Evolutionary conservation across 78 protist species (phyloP).

Genomic region (Pigoraptor vietnamica): DNA sequence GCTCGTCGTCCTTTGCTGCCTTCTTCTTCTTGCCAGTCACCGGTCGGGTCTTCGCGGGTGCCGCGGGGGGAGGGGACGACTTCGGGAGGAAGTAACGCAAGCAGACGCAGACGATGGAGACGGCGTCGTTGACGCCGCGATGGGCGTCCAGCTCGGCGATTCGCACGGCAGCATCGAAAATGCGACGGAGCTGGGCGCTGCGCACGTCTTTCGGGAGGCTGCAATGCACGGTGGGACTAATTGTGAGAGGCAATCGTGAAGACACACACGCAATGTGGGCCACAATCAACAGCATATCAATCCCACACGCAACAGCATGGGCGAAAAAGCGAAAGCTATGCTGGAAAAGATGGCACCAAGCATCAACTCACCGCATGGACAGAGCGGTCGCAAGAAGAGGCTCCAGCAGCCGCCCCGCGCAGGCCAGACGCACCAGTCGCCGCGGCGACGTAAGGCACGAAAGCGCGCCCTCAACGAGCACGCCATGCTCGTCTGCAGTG

Average conservation of each 20-base stretch:
- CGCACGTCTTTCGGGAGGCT: background rate
- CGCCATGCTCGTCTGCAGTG: background rate
- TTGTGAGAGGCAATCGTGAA: too few relatives aligned
- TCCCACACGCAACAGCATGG: too few relatives aligned
- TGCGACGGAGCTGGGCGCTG: background rate
- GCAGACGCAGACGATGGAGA: background rate
- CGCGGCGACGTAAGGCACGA: background rate
- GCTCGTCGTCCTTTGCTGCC: too few relatives aligned
- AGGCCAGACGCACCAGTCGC: background rate
- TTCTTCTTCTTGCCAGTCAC: too few relatives aligned
- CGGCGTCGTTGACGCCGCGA: background rate
- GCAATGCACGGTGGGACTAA: too few relatives aligned
- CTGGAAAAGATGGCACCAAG: too few relatives aligned
- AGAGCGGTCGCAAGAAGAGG: background rate
- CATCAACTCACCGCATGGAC: background rate
- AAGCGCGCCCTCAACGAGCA: background rate
- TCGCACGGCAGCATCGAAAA: background rate
- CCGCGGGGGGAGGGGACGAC: background rate
- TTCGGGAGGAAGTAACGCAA: background rate
- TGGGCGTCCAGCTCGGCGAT: background rate
- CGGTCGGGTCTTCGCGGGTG: too few relatives aligned
- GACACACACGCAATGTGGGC: too few relatives aligned
- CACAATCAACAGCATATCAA: too few relatives aligned
- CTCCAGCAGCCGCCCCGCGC: background rate
- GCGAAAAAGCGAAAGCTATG: too few relatives aligned